Base-by-base conservation (phyloP, 2,329 filamentous ascomycete genomes). In the Capronia americana region DNA sequence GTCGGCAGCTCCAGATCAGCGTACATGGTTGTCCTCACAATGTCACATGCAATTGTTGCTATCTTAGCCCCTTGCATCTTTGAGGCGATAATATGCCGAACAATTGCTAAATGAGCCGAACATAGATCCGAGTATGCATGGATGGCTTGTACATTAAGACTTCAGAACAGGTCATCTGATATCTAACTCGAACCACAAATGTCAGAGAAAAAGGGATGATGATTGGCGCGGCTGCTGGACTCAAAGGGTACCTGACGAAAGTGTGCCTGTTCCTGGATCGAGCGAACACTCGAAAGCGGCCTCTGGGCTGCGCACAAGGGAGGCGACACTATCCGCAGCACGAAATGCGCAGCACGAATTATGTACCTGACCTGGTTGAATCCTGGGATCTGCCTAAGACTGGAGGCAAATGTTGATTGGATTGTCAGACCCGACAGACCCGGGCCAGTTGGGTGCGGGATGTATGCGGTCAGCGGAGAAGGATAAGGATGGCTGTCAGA, bases 231-330 rank as follows among this genome's bases (percentile, higher is more conserved):
- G 51, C 46, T 53, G n/a, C 46, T 30, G 48, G 34, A 57, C n/a
- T 55, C 55, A 12, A 50, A 32, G 24, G 17, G 64, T 57, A 46
- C 62, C 57, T 64, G 61, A 54, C 41, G 57, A 51, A 8, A 28
- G 23, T 48, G 63, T 65, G 57, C 57, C 57, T 58, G 65, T 64
- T 54, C 65, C 61, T 62, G 60, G 51, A 53, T 44, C 53, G 58
- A 62, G 58, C 28, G 55, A 58, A 38, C 7, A 23, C 20, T 44
- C 32, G 11, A 53, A 11, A 8, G 50, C 50, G 50, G 20, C 50
- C 20, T 53, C 23, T 30, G 50, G 28, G 50, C 50, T 44, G 17
- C 17, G 14, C 38, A 44, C 38, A 8, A 44, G 14, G 14, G 38
- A 44, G 14, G 38, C 38, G 38, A 44, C 38, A 44, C 38, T 44